A percentile compares a stretch with the other conserved stretches of the same genome.
These are phyloP conservation scores for Dictyophora rubrovolvata DNA, from an alignment of 768 basidiomycete species.

Conservation along the genomic window DNA sequence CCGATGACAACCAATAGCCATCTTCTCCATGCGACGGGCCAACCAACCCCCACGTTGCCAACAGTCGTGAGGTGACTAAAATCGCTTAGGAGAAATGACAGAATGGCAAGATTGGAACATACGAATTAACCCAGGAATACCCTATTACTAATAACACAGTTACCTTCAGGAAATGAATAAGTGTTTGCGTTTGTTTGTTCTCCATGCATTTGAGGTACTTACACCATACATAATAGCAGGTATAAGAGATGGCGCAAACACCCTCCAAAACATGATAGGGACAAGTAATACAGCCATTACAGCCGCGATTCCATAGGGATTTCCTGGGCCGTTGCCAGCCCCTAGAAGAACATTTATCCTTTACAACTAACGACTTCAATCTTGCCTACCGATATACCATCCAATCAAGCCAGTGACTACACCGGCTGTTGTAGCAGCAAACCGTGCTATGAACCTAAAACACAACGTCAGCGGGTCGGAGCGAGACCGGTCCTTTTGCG, in stretches of 20 bases:
- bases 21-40: slow-evolving; percentile 41
- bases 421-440: slow-evolving; percentile 35
- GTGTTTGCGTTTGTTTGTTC: neutral
- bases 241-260: slow-evolving; percentile 34
- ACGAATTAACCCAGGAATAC: slow-evolving; percentile 45
- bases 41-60: slow-evolving; percentile 43
- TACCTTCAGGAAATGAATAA: slow-evolving; percentile 17
- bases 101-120: neutral
- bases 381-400: slow-evolving; percentile 36
- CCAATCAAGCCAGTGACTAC: slow-evolving; percentile 34
- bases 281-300: slow-evolving; percentile 36
- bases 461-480: neutral
- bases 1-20: slow-evolving; percentile 42
- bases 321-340: slow-evolving; percentile 36
- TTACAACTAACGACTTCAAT: neutral
- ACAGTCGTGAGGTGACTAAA: slow-evolving; percentile 31
- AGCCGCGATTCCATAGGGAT: slow-evolving; percentile 43
- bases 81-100: neutral
- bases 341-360: slow-evolving; percentile 18
- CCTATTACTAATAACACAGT: slow-evolving; percentile 39
- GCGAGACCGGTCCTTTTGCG: too few relatives aligned
- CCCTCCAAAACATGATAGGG: slow-evolving; percentile 38
- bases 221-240: slow-evolving; percentile 28
- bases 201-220: slow-evolving; percentile 12
- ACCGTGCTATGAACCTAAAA: slow-evolving; percentile 31